phyloP scores from a whole-genome alignment of 2,329 filamentous ascomycete species.

The Aureobasidium namibiae region DNA sequence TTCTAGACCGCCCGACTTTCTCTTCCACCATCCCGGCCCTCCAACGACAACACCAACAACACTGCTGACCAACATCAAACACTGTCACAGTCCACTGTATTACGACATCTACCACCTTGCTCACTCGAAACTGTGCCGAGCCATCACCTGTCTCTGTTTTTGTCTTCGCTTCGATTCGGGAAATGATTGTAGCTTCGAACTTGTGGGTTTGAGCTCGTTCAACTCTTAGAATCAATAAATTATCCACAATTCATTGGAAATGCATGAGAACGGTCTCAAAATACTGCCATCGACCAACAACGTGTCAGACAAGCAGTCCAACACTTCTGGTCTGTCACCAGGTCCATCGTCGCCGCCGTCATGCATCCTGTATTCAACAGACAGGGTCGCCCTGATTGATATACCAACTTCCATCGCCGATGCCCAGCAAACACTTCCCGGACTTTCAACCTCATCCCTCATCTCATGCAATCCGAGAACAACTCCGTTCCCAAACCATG shows the following conservation, averaged over 20 bases:
- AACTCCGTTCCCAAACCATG: slow-evolving; percentile 46
- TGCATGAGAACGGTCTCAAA: not conserved
- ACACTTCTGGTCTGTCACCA: not conserved
- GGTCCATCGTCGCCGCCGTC: slow-evolving; percentile 12
- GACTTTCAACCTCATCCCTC: slow-evolving; percentile 33
- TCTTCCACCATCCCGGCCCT: not conserved
- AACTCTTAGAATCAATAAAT: not conserved
- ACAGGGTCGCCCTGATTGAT: slow-evolving; percentile 51
- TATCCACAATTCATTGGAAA: not conserved
- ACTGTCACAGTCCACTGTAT: not conserved
- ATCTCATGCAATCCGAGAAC: slow-evolving; percentile 39
- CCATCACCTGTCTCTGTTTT: not conserved
- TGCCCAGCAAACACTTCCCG: slow-evolving; percentile 46
- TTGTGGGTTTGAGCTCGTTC: not conserved
- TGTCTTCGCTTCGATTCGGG: not conserved
- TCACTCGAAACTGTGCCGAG: not conserved
- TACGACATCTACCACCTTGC: not conserved
- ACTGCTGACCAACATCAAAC: not conserved
- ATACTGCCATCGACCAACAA: not conserved
- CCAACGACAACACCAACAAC: not conserved
- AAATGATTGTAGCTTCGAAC: not conserved
- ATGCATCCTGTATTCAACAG: slow-evolving; percentile 47
- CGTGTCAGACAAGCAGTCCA: not conserved
- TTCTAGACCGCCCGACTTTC: not conserved
- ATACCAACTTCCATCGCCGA: slow-evolving; percentile 62